These are phyloP conservation scores for Kazachstania martiniae DNA, from an alignment of 805 yeast species.

Conservation along the genomic window DNA sequence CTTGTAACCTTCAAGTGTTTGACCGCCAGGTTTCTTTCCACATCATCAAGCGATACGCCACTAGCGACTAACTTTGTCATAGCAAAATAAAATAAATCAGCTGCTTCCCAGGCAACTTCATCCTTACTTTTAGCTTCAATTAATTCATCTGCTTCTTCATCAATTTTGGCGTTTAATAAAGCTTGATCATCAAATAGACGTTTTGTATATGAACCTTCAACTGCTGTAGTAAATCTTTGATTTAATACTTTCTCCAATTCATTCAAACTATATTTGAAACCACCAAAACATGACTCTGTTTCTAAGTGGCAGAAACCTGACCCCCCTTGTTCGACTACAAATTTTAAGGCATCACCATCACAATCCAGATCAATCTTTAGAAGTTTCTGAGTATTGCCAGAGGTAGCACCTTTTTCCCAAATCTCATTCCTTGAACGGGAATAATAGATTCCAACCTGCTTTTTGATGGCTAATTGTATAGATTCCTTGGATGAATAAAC, in stretches of 20 bases:
- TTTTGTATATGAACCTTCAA: conserved; percentile 89
- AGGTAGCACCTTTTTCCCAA: conserved; percentile 93
- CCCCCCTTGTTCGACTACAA: conserved; percentile 76
- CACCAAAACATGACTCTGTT: conserved; percentile 70
- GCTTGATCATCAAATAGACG: conserved; percentile 72
- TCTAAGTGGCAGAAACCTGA: conserved; percentile 88
- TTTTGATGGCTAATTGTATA: conserved; percentile 67
- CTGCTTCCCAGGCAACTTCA: conserved; percentile 93
- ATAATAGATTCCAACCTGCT: conserved; percentile 84
- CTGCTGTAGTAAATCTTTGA: conserved; percentile 54
- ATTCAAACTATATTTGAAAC: conserved; percentile 45
- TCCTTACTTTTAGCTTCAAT: conserved; percentile 64
- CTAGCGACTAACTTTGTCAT: conserved; percentile 60
- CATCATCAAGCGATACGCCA: conserved; percentile 71
- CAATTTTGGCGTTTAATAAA: conserved; percentile 73
- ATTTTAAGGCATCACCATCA: conserved; percentile 84
- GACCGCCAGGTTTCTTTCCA: conserved; percentile 73
- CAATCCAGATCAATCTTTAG: conserved; percentile 67
- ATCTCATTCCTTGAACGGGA: conserved; percentile 79
- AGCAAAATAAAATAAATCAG: conserved; percentile 77
- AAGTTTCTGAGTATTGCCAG: conserved; percentile 88
- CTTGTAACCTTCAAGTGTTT: conserved; percentile 83
- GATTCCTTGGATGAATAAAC: conserved; percentile 85
- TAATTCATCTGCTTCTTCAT: conserved; percentile 94
- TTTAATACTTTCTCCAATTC: conserved; percentile 55